Evolutionary conservation across 75 land plant species (phyloP).

Genomic region (Pseudotsuga menziesii): DNA sequence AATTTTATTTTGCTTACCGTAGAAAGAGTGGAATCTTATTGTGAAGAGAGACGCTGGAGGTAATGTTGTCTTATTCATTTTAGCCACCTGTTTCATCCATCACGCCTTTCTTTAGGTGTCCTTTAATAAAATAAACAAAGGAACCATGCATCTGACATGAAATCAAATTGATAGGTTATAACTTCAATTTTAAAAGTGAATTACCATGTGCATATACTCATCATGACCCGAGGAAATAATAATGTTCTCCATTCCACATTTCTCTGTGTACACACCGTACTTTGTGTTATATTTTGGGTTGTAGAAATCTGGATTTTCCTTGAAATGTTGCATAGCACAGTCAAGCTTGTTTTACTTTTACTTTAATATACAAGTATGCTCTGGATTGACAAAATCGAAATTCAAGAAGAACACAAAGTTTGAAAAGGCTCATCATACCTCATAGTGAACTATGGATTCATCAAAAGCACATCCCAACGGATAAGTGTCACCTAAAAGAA

Average conservation of each 20-base stretch:
- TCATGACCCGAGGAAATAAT: constrained; percentile 65
- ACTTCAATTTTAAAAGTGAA: too few relatives aligned
- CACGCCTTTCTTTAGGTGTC: not conserved
- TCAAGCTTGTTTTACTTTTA: too few relatives aligned
- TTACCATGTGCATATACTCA: constrained; percentile 58
- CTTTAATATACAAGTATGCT: too few relatives aligned
- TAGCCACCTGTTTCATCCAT: constrained; percentile 75
- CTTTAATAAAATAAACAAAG: too few relatives aligned
- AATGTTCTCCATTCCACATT: constrained; percentile 79
- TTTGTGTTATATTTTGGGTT: constrained; percentile 58
- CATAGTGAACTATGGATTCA: constrained; percentile 63
- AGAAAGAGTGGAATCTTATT: constrained; percentile 86
- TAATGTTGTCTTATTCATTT: constrained; percentile 58
- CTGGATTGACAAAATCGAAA: too few relatives aligned
- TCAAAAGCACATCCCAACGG: constrained; percentile 92
- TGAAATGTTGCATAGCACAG: constrained; percentile 29
- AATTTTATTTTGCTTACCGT: constrained; percentile 37
- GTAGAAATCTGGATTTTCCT: constrained; percentile 58
- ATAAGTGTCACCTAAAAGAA: constrained; percentile 61
- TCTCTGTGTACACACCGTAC: constrained; percentile 61
- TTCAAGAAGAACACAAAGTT: too few relatives aligned
- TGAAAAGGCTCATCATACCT: constrained; percentile 25
- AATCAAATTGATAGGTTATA: not conserved
- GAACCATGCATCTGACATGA: too few relatives aligned
- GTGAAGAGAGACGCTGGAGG: constrained; percentile 79